Evolutionary conservation across 2,329 filamentous ascomycete genomes (phyloP).

Genomic region (Xenoacremonium recifei): DNA sequence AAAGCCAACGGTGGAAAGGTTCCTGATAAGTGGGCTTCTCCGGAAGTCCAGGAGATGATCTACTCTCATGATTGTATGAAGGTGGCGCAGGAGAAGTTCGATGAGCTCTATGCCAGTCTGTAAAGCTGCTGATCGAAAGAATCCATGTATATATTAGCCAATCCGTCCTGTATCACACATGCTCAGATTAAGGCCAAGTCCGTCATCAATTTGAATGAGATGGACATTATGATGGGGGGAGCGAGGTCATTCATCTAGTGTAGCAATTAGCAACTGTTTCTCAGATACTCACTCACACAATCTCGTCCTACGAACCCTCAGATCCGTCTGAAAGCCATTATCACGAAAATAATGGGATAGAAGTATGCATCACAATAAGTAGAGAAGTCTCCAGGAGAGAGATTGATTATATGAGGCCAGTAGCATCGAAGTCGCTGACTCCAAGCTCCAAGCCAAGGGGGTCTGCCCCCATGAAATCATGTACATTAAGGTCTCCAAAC

Average conservation of each 20-base stretch:
- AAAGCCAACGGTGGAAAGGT: slow-evolving; percentile 47
- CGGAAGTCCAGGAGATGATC: slow-evolving; percentile 64
- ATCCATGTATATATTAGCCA: slow-evolving; percentile 14
- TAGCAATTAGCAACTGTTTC: background rate
- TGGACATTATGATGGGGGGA: too few relatives aligned
- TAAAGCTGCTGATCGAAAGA: background rate
- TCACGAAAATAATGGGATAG: too few relatives aligned
- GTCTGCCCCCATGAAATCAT: slow-evolving; percentile 7
- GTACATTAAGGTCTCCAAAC: slow-evolving; percentile 9
- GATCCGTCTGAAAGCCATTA: too few relatives aligned
- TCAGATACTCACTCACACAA: background rate
- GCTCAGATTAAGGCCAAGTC: background rate
- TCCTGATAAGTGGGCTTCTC: slow-evolving; percentile 69
- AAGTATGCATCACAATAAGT: too few relatives aligned
- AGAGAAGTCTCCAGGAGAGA: background rate
- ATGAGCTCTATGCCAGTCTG: slow-evolving; percentile 37
- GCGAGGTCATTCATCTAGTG: background rate
- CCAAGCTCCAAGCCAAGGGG: slow-evolving; percentile 11
- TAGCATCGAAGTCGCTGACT: slow-evolving; percentile 19
- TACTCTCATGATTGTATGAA: slow-evolving; percentile 61
- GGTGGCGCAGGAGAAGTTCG: slow-evolving; percentile 51
- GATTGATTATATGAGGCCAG: slow-evolving; percentile 12
- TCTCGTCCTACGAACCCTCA: too few relatives aligned
- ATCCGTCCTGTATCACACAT: background rate
- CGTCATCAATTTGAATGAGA: too few relatives aligned